phyloP scores from a whole-genome alignment of 768 basidiomycete genomes.

The Termitomyces eurrhizus region DNA sequence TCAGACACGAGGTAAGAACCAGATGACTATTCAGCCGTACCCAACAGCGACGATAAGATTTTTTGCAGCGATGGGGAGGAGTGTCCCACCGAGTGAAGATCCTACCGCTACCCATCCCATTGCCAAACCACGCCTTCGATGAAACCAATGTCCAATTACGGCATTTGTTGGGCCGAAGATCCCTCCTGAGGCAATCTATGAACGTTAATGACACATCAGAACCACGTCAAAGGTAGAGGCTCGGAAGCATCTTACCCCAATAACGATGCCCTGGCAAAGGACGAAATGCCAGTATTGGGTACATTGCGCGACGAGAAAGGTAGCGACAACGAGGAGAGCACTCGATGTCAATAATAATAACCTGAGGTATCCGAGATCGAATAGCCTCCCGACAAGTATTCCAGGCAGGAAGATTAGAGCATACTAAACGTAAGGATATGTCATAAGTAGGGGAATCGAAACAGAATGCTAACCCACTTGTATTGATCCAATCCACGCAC shows the following conservation, averaged over 20 bases:
- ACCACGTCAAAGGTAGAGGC: constrained; percentile 28
- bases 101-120: constrained; percentile 65
- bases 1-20: neutral
- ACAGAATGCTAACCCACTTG: constrained; percentile 1
- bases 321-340: constrained; percentile 45
- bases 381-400: constrained; percentile 57
- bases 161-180: constrained; percentile 61
- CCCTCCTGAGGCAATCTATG: constrained; percentile 47
- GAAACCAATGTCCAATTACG: constrained; percentile 73
- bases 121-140: constrained; percentile 43
- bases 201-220: constrained; percentile 3
- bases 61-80: constrained; percentile 60
- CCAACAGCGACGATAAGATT: constrained; percentile 47
- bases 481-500: constrained; percentile 12
- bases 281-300: constrained; percentile 75
- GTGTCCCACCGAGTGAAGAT: constrained; percentile 62
- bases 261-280: constrained; percentile 65
- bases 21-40: constrained; percentile 18
- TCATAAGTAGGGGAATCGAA: neutral
- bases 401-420: constrained; percentile 60
- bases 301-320: constrained; percentile 70
- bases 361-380: constrained; percentile 69
- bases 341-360: constrained; percentile 46
- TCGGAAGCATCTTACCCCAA: constrained; percentile 45
- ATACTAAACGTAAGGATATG: constrained; percentile 37